These are phyloP conservation scores for Parsonsia alboflavescens DNA, from an alignment of 257 asterid genomes.

Conservation along the genomic window DNA sequence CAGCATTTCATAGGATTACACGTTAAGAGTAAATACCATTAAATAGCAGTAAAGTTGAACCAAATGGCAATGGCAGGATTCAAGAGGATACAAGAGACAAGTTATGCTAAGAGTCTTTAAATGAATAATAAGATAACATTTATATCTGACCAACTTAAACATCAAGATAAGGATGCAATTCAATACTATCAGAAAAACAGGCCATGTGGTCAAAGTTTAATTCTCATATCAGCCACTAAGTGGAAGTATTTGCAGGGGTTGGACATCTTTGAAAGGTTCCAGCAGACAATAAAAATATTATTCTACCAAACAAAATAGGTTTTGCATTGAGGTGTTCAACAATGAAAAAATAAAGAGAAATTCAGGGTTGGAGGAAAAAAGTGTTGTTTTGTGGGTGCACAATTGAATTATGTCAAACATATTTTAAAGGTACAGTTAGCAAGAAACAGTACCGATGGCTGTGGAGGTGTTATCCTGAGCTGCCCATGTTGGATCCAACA, in stretches of 20 bases:
- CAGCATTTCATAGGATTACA: neutral
- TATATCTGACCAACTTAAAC: neutral
- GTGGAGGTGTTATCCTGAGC: constrained; percentile 98
- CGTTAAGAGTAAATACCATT: neutral
- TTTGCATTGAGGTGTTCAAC: neutral
- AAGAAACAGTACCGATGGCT: constrained; percentile 64
- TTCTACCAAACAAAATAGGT: neutral
- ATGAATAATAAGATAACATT: neutral
- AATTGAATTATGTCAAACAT: neutral
- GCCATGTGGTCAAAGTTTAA: neutral
- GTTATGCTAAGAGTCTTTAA: no score
- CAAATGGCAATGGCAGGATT: neutral
- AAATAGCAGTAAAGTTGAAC: neutral
- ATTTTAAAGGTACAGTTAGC: constrained; percentile 1
- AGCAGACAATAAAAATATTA: neutral
- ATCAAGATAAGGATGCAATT: neutral
- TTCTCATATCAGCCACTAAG: neutral
- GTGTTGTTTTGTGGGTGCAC: neutral
- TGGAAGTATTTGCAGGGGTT: neutral
- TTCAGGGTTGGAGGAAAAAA: neutral
- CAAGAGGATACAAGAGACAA: neutral
- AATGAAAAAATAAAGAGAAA: neutral
- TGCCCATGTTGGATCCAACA: constrained; percentile 96
- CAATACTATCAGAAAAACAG: neutral
- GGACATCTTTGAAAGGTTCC: neutral